These are phyloP conservation scores for Nephromyces sp. DNA, from an alignment of 169 alveolate species.

Conservation along the genomic window DNA sequence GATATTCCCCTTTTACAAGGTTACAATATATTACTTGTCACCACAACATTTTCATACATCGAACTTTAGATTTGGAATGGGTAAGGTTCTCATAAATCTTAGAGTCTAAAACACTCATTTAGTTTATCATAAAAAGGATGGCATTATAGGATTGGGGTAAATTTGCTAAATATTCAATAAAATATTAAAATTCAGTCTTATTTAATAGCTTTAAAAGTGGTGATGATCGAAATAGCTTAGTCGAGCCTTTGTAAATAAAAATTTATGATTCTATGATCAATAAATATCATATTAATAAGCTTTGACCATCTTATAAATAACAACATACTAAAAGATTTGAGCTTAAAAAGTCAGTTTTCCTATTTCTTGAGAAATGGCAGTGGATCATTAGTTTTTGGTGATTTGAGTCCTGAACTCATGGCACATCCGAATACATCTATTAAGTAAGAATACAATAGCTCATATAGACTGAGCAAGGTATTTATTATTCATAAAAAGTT, in stretches of 20 bases:
- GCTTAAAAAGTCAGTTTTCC: neutral
- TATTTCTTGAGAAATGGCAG: neutral
- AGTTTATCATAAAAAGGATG: conserved; percentile 18
- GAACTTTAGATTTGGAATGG: neutral
- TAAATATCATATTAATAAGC: neutral
- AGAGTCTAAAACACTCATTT: neutral
- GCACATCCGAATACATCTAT: neutral
- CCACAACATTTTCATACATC: neutral
- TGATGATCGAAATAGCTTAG: conserved; percentile 24
- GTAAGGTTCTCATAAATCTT: neutral
- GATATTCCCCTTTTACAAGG: conserved; percentile 33
- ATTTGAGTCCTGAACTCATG: conserved; percentile 9
- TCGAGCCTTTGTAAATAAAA: conserved; percentile 17
- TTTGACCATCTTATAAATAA: conserved; percentile 11
- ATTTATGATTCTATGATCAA: neutral
- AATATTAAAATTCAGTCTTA: neutral
- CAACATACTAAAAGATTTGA: conserved; percentile 2
- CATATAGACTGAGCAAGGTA: no score
- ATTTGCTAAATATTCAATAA: neutral
- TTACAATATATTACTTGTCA: neutral
- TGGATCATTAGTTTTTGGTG: conserved; percentile 24
- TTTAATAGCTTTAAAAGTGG: conserved; percentile 23
- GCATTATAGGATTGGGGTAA: conserved; percentile 35
- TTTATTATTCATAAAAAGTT: no score
- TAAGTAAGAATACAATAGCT: no score